phyloP scores from a whole-genome alignment of 805 yeast species.

The Dipodascus albidus region DNA sequence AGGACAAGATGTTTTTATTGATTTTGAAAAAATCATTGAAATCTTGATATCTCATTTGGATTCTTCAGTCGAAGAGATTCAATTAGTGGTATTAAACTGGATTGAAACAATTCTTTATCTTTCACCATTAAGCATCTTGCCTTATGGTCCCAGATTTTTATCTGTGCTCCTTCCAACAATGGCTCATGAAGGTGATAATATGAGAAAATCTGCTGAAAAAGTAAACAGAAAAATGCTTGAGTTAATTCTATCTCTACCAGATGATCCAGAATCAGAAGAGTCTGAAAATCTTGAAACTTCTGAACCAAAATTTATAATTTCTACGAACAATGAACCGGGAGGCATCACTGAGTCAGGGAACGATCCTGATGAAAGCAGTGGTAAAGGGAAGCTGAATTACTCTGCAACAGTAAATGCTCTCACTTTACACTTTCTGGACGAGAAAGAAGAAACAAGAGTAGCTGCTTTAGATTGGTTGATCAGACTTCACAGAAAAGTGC shows the following conservation, averaged over 20 bases:
- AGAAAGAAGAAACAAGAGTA: constrained; percentile 69
- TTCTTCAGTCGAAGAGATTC: constrained; percentile 63
- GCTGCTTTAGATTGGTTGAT: constrained; percentile 86
- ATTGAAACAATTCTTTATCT: constrained; percentile 57
- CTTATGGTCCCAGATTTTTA: constrained; percentile 63
- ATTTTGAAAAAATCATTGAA: constrained; percentile 68
- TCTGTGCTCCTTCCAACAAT: constrained; percentile 54
- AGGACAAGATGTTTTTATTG: constrained; percentile 74
- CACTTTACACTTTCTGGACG: constrained; percentile 59
- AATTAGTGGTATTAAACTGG: constrained; percentile 75
- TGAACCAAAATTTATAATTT: background rate
- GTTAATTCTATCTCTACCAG: constrained; percentile 35
- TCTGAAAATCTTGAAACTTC: too few species aligned
- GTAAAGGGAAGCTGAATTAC: constrained; percentile 30
- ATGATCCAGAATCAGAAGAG: constrained; percentile 10
- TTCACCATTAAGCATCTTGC: constrained; percentile 64
- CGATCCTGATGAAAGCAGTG: constrained; percentile 1
- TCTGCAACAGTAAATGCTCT: constrained; percentile 58
- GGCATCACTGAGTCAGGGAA: background rate
- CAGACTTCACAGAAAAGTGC: constrained; percentile 63
- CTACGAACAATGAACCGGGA: background rate
- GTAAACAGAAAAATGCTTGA: constrained; percentile 49
- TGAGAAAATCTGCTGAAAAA: constrained; percentile 41
- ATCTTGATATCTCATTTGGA: constrained; percentile 74
- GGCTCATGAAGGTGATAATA: constrained; percentile 38